These are phyloP conservation scores for Lactarius trivialis DNA, from an alignment of 768 basidiomycete genomes.

Conservation along the genomic window DNA sequence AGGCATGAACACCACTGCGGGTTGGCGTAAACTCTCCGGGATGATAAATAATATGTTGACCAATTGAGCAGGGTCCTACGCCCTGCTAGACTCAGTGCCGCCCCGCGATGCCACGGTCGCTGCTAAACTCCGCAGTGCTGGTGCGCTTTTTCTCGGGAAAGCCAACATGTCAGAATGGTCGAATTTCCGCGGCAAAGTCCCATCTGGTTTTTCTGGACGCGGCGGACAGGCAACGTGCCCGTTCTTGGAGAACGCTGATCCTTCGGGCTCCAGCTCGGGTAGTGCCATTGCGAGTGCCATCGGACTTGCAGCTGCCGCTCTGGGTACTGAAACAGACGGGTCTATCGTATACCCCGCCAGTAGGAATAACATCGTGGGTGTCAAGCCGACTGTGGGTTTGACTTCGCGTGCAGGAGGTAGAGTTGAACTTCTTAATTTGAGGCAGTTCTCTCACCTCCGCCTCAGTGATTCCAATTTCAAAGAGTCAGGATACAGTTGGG, in stretches of 20 bases:
- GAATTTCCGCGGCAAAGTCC: conserved; percentile 35
- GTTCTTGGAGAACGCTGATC: conserved; percentile 38
- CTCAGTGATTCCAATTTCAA: conserved; percentile 22
- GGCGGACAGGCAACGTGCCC: conserved; percentile 40
- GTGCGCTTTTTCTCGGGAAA: conserved; percentile 39
- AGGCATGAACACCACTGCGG: conserved; percentile 36
- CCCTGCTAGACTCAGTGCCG: conserved; percentile 30
- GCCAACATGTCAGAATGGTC: conserved; percentile 41
- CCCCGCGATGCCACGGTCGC: conserved; percentile 31
- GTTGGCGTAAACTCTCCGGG: conserved; percentile 9
- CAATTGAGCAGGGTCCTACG: conserved; percentile 28
- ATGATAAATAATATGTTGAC: not conserved
- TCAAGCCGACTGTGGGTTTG: conserved; percentile 35
- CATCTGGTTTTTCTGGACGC: conserved; percentile 40
- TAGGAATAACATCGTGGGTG: conserved; percentile 29
- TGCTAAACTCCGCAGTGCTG: conserved; percentile 28
- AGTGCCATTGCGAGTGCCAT: conserved; percentile 37
- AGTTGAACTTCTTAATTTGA: conserved; percentile 22
- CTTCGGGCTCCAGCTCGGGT: conserved; percentile 39
- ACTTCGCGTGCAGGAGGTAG: conserved; percentile 34
- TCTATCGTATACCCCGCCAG: conserved; percentile 41
- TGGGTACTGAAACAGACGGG: conserved; percentile 47
- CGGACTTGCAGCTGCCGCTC: conserved; percentile 37
- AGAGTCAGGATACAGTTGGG: conserved; percentile 32
- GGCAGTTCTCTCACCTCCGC: not conserved